Percentiles rank a stretch among this genome's conserved stretches.
phyloP scores from a whole-genome alignment of 768 basidiomycete genomes.

The Atractiella rhizophila region DNA sequence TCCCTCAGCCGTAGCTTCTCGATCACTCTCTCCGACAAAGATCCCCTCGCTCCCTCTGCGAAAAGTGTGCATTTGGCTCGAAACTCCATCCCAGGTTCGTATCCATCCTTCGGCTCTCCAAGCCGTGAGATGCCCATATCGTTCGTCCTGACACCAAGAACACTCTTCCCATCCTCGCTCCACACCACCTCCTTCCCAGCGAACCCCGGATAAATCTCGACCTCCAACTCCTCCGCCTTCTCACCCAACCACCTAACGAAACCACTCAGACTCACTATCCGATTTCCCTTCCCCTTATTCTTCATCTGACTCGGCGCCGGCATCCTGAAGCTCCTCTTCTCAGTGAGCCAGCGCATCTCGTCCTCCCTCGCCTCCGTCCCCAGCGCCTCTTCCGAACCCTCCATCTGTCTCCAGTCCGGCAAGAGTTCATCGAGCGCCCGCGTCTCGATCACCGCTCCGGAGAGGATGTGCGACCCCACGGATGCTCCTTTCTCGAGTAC shows the following conservation, averaged over 20 bases:
- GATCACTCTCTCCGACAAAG: conserved; percentile 54
- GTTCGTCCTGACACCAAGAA: conserved; percentile 65
- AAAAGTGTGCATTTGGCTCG: conserved; percentile 70
- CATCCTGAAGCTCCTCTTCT: conserved; percentile 42
- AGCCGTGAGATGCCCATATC: conserved; percentile 72
- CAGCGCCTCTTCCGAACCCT: conserved; percentile 64
- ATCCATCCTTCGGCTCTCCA: conserved; percentile 51
- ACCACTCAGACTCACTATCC: conserved; percentile 63
- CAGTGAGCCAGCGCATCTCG: conserved; percentile 63
- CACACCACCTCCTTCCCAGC: conserved; percentile 66
- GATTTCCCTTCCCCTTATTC: conserved; percentile 84
- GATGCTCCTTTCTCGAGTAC: conserved; percentile 86
- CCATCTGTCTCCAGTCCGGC: conserved; percentile 48
- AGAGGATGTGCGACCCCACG: conserved; percentile 80
- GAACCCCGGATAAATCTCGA: conserved; percentile 92
- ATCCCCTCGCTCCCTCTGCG: conserved; percentile 86
- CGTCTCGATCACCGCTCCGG: conserved; percentile 85
- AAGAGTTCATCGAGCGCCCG: conserved; percentile 70
- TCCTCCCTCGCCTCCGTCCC: conserved; percentile 52
- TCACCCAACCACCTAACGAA: conserved; percentile 70
- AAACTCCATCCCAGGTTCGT: conserved; percentile 93
- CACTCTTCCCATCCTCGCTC: conserved; percentile 32
- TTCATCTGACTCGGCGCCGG: conserved; percentile 95
- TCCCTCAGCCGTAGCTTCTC: conserved; percentile 45
- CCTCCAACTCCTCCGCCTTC: conserved; percentile 62